Evolutionary conservation across 495 filamentous ascomycete genomes (phyloP).

Genomic region (Neurospora sp.): DNA sequence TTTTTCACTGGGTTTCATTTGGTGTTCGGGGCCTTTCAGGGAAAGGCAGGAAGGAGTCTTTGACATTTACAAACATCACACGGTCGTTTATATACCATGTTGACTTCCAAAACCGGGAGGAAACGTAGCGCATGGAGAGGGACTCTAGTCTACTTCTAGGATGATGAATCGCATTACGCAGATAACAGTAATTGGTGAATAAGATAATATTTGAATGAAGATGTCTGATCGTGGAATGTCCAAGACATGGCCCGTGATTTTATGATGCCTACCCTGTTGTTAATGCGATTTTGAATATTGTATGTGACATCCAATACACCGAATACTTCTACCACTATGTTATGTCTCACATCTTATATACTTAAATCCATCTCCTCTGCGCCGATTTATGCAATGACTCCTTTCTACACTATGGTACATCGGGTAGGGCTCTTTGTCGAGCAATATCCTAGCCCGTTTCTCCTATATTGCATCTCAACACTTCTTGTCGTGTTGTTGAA

Average conservation of each 20-base stretch:
- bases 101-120: background rate
- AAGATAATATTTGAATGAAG: background rate
- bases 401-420: slow-evolving; percentile 20
- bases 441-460: background rate
- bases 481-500: background rate
- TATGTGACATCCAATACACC: background rate
- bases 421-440: background rate
- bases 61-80: background rate
- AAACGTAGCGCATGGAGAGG: background rate
- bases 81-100: background rate
- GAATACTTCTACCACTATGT: background rate
- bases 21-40: background rate
- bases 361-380: background rate
- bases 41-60: background rate
- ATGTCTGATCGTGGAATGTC: background rate
- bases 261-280: too few relatives aligned
- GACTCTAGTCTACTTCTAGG: background rate
- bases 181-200: background rate
- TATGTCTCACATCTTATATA: background rate
- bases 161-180: background rate
- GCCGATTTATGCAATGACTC: slow-evolving; percentile 12
- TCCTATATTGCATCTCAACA: background rate
- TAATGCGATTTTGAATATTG: too few relatives aligned
- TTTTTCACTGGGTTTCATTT: background rate
- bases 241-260: background rate